phyloP scores from a whole-genome alignment of 192 early-diverging fungal genomes.

The Funneliformis geosporum region DNA sequence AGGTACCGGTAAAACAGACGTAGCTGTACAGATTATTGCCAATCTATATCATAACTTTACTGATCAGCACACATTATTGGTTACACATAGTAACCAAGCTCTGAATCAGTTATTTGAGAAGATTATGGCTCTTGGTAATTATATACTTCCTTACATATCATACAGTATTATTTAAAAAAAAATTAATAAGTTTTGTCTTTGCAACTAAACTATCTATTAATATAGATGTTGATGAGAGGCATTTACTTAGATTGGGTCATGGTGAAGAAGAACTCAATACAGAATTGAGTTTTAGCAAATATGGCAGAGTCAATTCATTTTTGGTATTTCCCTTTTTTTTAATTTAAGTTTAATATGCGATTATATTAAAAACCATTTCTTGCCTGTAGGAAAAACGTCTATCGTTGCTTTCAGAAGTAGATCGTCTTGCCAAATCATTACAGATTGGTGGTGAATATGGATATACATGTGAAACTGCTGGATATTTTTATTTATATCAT shows the following conservation, averaged over 20 bases:
- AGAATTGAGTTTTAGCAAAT: constrained; percentile 83
- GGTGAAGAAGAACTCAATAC: constrained; percentile 89
- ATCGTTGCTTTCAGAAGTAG: constrained; percentile 73
- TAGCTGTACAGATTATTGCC: constrained; percentile 94
- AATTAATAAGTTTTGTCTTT: background rate
- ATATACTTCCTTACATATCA: background rate
- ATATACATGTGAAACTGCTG: constrained; percentile 89
- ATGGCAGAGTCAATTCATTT: constrained; percentile 92
- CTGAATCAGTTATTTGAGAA: constrained; percentile 98
- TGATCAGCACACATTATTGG: constrained; percentile 84
- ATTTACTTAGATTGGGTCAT: constrained; percentile 93
- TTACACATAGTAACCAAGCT: constrained; percentile 98
- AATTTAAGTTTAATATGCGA: background rate
- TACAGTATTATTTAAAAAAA: background rate
- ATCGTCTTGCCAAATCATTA: constrained; percentile 74
- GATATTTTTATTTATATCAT: constrained; percentile 84
- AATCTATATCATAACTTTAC: constrained; percentile 93
- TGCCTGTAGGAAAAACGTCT: constrained; percentile 62
- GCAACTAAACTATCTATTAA: background rate
- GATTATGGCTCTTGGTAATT: constrained; percentile 66
- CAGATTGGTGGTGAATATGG: constrained; percentile 83
- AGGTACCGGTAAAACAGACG: constrained; percentile 98
- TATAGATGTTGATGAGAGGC: constrained; percentile 86
- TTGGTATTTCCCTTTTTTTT: constrained; percentile 40
- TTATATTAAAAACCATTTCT: background rate